Base-by-base conservation (phyloP, 805 yeast species). In the Brettanomyces custersianus region DNA sequence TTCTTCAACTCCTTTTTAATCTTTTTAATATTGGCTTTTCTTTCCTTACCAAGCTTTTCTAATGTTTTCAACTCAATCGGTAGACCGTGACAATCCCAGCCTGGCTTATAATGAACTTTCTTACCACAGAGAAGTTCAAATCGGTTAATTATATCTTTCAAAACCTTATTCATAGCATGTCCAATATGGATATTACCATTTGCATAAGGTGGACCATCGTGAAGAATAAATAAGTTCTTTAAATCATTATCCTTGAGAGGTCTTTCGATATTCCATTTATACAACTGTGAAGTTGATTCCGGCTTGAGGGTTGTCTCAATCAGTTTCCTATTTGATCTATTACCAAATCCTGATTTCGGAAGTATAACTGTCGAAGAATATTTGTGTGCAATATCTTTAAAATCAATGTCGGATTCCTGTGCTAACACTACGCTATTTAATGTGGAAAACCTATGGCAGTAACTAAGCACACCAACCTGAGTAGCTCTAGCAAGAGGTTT, bases 151-250 rank as follows among this genome's bases (percentile, higher is more conserved):
- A 92, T 76, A 57, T 92, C 99, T 55, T 92, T 92, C 37, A 86
- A 57, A 16, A 87, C 72, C 53, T 92, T 90, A 62, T 92, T 92
- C 48, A 92, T 60, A 0, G 97, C 85, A 60, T 92, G 99, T 37
- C 97, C 86, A 34, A 88, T 57, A 55, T 92, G 99, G 17, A 92
- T 62, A 42, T 80, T 86, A 3, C 97, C 98, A 53, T 92, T 92
- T 10, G 98, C 97, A 59, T 90, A 92, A 0, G 99, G 99, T 0
- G 99, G 99, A 0, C 99, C 99, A 59, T 92, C 99, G 47, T 88
- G 96, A 1, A 92, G 61, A 2, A 80, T 69, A 47, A 81, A 90
- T 24, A 68, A 43, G 15, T 72, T 59, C 2, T 63, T 59, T 18
- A 55, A 44, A 23, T 46, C 47, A 37, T 41, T 45, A 6, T 49